Conservation (phyloP, 208 protist species). For the Crithidia bombi region DNA sequence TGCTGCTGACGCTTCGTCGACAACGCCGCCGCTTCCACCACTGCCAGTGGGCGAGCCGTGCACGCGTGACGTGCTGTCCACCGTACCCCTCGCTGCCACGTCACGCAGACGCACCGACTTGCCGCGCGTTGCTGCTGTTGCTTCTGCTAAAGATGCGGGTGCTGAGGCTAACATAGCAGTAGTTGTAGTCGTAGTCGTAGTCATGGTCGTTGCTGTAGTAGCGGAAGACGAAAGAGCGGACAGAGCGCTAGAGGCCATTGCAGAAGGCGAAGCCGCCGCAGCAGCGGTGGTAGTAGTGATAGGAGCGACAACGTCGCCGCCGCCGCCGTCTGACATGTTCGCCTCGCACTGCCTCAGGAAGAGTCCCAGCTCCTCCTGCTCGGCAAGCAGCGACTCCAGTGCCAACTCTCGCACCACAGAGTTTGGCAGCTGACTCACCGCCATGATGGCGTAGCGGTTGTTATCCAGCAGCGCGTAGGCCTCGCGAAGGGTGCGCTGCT, state of each 20-base stretch:
- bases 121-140: too few relatives aligned
- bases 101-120: too few relatives aligned
- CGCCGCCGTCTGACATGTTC: conserved; percentile 28
- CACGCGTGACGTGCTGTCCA: too few relatives aligned
- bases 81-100: too few relatives aligned
- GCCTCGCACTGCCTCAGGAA: conserved; percentile 43
- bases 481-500: conserved; percentile 38
- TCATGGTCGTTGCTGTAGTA: too few relatives aligned
- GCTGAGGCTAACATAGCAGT: too few relatives aligned
- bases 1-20: too few relatives aligned
- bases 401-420: conserved; percentile 40
- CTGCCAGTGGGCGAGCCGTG: too few relatives aligned
- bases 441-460: conserved; percentile 38
- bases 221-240: too few relatives aligned
- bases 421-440: conserved; percentile 41
- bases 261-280: not conserved
- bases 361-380: conserved; percentile 39
- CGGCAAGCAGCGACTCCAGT: conserved; percentile 35
- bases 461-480: conserved; percentile 54
- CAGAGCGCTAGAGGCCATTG: too few relatives aligned
- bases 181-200: too few relatives aligned
- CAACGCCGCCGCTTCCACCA: not conserved
- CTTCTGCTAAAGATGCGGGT: too few relatives aligned
- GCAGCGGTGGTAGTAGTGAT: not conserved
- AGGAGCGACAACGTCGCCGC: not conserved